Conservation (phyloP, 2,329 filamentous ascomycete species). For the Periglandula ipomoeae region DNA sequence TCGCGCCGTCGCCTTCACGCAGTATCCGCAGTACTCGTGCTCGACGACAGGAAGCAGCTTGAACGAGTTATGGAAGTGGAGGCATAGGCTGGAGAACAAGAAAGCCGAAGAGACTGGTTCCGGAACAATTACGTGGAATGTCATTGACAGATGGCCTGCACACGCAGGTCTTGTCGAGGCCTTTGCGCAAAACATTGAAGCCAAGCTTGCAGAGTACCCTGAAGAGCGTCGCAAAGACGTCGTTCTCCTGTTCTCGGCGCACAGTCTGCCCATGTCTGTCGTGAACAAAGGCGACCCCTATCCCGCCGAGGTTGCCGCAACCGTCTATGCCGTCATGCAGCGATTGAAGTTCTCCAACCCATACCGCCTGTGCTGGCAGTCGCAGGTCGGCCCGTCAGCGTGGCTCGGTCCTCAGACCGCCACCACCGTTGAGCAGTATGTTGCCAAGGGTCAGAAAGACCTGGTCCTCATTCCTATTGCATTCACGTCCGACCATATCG, state of each 20-base stretch:
- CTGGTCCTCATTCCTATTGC: conserved; percentile 89
- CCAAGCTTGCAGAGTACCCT: conserved; percentile 74
- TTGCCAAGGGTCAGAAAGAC: conserved; percentile 85
- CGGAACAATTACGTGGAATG: conserved; percentile 85
- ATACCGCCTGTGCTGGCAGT: conserved; percentile 95
- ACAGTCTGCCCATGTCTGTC: conserved; percentile 93
- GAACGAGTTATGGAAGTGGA: conserved; percentile 98
- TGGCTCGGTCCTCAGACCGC: conserved; percentile 95
- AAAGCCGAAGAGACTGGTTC: conserved; percentile 40
- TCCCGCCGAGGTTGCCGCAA: conserved; percentile 89
- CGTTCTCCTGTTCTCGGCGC: conserved; percentile 85
- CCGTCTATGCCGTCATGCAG: conserved; percentile 94
- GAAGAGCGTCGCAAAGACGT: conserved; percentile 70
- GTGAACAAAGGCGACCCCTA: conserved; percentile 96
- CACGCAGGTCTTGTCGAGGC: conserved; percentile 85
- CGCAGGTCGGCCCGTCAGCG: conserved; percentile 87
- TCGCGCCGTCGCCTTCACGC: conserved; percentile 90
- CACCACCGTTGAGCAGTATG: conserved; percentile 77
- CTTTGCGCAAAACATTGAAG: conserved; percentile 86
- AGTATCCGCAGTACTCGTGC: conserved; percentile 98
- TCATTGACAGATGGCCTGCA: conserved; percentile 96
- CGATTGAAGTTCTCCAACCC: conserved; percentile 79
- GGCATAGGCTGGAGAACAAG: conserved; percentile 77
- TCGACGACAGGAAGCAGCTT: conserved; percentile 93
- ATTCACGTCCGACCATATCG: conserved; percentile 98